A percentile compares a stretch with the other conserved stretches of the same genome.
These are phyloP conservation scores for Zymoseptoria pseudotritici DNA, from an alignment of 2,329 filamentous ascomycete species.

Conservation along the genomic window DNA sequence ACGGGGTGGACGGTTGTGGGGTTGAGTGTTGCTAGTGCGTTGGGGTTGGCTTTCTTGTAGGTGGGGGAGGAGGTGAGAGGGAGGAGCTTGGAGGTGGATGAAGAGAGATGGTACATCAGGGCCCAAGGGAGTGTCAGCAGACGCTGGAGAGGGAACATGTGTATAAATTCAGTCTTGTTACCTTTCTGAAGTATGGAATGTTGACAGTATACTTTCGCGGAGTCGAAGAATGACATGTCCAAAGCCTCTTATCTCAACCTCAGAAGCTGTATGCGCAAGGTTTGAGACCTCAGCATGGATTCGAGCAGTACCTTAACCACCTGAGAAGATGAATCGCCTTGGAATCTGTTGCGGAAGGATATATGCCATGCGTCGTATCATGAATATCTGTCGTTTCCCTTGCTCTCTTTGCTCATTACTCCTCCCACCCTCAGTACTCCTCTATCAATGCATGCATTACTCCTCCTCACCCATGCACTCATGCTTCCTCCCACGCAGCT, in stretches of 20 bases:
- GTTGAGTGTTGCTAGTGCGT: conserved; percentile 44
- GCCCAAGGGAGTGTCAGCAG: not conserved
- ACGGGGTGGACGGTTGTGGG: conserved; percentile 59
- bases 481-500: not conserved
- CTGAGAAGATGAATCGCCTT: too few species aligned
- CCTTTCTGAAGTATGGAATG: too few species aligned
- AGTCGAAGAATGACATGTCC: too few species aligned
- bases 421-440: not conserved
- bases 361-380: not conserved
- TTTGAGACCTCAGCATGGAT: too few species aligned
- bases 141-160: not conserved
- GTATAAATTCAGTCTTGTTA: not conserved
- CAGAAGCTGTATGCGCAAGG: too few species aligned
- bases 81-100: not conserved
- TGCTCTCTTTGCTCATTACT: not conserved
- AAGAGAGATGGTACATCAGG: not conserved
- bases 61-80: not conserved
- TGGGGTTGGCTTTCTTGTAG: conserved; percentile 38
- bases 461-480: not conserved
- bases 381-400: not conserved
- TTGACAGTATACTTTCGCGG: too few species aligned
- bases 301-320: too few species aligned
- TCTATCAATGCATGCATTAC: not conserved
- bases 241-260: too few species aligned
- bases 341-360: too few species aligned